Evolutionary conservation across 176 grass and related monocot genomes (phyloP).

Genomic region (Oryza nivara): DNA sequence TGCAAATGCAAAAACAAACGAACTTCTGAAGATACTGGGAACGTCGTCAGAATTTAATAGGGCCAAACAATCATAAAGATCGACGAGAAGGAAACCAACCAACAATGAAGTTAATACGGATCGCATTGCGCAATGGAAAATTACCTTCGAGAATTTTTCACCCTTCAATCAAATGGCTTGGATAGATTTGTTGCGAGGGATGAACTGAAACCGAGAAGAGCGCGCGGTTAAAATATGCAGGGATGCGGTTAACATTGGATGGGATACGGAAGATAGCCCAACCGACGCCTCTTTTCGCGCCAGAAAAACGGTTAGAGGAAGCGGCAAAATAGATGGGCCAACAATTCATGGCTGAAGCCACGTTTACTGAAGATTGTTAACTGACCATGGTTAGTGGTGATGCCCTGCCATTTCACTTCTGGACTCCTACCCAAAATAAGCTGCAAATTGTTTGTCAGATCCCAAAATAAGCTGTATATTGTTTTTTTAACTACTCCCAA

Average conservation of each 20-base stretch:
- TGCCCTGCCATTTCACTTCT: neutral
- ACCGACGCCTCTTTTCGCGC: constrained; percentile 26
- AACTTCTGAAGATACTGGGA: neutral
- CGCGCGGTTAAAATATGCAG: constrained; percentile 21
- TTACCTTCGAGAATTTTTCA: neutral
- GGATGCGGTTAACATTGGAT: neutral
- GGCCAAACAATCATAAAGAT: neutral
- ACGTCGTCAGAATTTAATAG: neutral
- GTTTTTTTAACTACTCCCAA: neutral
- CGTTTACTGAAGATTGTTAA: neutral
- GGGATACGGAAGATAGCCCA: neutral
- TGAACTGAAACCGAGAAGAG: constrained; percentile 5
- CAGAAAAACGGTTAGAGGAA: neutral
- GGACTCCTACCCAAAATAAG: neutral
- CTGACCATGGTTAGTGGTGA: neutral
- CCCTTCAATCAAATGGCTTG: neutral
- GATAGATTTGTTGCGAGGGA: no score
- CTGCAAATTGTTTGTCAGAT: no score
- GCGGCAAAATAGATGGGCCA: neutral
- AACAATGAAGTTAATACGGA: neutral
- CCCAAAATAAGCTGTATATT: neutral
- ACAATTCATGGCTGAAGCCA: neutral
- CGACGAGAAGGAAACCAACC: neutral
- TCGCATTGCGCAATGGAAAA: neutral
- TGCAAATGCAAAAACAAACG: neutral